Conservation (phyloP, 2,329 filamentous ascomycete species). For the Rachicladosporium sp. region DNA sequence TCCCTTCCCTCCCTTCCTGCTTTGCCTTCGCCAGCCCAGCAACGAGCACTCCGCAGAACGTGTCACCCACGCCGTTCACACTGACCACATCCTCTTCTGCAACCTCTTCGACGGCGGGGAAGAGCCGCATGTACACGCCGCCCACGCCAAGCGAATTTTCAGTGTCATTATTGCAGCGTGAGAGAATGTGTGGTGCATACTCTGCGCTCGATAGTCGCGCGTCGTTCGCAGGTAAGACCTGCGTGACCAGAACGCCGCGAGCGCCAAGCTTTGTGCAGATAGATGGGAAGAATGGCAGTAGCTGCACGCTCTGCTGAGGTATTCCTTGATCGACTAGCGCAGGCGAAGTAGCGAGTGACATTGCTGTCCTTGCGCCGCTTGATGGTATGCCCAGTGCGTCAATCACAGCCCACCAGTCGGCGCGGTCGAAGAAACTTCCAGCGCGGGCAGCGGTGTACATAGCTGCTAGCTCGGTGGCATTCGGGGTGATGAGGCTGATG, state of each 20-base stretch:
- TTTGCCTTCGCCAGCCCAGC: constrained; percentile 55
- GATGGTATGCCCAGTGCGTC: constrained; percentile 65
- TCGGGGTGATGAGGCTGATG: constrained; percentile 71
- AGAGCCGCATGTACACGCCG: constrained; percentile 69
- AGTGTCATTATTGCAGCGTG: constrained; percentile 39
- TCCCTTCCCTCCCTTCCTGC: constrained; percentile 29
- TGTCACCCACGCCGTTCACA: constrained; percentile 91
- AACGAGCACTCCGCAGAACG: constrained; percentile 75
- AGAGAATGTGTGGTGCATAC: constrained; percentile 58
- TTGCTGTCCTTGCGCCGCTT: constrained; percentile 55
- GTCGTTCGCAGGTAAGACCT: constrained; percentile 57
- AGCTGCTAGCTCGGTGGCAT: constrained; percentile 64
- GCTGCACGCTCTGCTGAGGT: constrained; percentile 69
- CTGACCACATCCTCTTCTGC: constrained; percentile 56
- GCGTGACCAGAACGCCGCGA: constrained; percentile 63
- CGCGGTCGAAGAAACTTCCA: constrained; percentile 54
- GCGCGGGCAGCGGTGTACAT: constrained; percentile 63
- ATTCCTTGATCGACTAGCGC: constrained; percentile 67
- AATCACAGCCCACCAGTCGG: constrained; percentile 67
- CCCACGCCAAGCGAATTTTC: constrained; percentile 45
- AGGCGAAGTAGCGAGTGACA: constrained; percentile 54
- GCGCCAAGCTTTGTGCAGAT: constrained; percentile 74
- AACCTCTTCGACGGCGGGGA: constrained; percentile 55
- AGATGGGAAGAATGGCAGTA: constrained; percentile 78
- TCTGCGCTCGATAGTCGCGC: constrained; percentile 50